phyloP scores from a whole-genome alignment of 1,284 basidiomycete genomes.

The Ganoderma leucocontextum region DNA sequence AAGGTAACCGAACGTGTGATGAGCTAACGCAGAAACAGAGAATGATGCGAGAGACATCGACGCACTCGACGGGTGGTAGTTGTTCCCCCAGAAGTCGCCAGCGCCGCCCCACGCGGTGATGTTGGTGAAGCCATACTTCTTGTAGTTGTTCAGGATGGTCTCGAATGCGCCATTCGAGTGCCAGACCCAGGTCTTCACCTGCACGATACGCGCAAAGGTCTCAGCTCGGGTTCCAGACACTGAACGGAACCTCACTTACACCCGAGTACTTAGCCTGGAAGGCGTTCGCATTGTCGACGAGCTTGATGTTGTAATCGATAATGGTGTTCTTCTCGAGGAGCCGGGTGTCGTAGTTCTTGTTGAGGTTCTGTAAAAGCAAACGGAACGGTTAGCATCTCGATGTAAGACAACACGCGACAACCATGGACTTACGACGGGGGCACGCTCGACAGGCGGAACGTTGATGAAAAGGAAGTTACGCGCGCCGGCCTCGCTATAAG shows the following conservation, averaged over 20 bases:
- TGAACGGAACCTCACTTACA: not conserved
- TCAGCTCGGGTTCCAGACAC: not conserved
- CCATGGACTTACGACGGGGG: not conserved
- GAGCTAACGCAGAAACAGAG: not conserved
- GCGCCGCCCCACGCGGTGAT: conserved; percentile 55
- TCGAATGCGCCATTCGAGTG: conserved; percentile 61
- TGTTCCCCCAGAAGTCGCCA: conserved; percentile 60
- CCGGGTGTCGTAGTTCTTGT: not conserved
- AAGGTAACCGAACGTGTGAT: not conserved
- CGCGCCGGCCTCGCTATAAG: conserved; percentile 48
- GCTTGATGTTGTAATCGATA: not conserved
- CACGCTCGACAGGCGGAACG: conserved; percentile 49
- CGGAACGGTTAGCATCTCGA: not conserved
- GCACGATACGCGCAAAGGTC: not conserved
- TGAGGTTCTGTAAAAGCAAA: not conserved
- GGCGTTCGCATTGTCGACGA: not conserved
- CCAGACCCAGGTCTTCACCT: conserved; percentile 60
- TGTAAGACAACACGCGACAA: not conserved
- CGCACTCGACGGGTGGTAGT: conserved; percentile 28
- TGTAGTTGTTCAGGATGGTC: conserved; percentile 56
- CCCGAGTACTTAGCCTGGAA: not conserved
- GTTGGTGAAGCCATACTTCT: conserved; percentile 60
- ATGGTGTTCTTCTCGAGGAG: not conserved
- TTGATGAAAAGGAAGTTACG: conserved; percentile 68
- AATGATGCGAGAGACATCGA: not conserved